Conservation (phyloP, 768 basidiomycete species). For the Rhizopogon roseolus region DNA sequence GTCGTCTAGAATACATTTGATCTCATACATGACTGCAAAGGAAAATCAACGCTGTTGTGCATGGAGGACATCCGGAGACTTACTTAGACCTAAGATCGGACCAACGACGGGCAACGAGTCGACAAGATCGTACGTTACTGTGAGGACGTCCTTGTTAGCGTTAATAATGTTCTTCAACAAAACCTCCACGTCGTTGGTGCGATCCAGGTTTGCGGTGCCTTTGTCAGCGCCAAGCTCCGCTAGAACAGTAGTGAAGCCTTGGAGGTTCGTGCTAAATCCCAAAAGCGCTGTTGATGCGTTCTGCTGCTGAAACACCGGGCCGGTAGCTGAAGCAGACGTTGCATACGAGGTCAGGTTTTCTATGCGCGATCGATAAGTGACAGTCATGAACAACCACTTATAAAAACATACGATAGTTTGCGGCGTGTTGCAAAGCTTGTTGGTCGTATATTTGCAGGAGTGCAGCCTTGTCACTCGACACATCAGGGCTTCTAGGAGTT, state of each 20-base stretch:
- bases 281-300: slow-evolving; percentile 29
- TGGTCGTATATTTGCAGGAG: not conserved
- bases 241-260: slow-evolving; percentile 25
- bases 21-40: slow-evolving; percentile 45
- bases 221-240: slow-evolving; percentile 32
- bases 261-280: slow-evolving; percentile 27
- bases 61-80: slow-evolving; percentile 16
- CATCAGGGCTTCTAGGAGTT: not conserved
- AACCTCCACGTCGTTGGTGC: slow-evolving; percentile 37
- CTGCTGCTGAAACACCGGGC: slow-evolving; percentile 34
- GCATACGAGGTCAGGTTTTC: slow-evolving; percentile 32
- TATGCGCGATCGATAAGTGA: slow-evolving; percentile 6
- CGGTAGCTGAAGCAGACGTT: slow-evolving; percentile 17
- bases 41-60: slow-evolving; percentile 1
- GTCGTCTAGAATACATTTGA: slow-evolving; percentile 57
- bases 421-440: not conserved
- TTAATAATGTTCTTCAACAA: slow-evolving; percentile 47
- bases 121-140: slow-evolving; percentile 25
- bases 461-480: not conserved
- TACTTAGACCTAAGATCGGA: slow-evolving; percentile 51
- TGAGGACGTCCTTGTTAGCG: slow-evolving; percentile 41
- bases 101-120: slow-evolving; percentile 41
- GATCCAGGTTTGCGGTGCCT: slow-evolving; percentile 50
- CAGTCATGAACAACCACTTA: not conserved
- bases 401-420: not conserved